Evolutionary conservation across 495 filamentous ascomycete genomes (phyloP), one percentile per base, ranked within the genome.

Genomic region (Emericellopsis terricola): DNA sequence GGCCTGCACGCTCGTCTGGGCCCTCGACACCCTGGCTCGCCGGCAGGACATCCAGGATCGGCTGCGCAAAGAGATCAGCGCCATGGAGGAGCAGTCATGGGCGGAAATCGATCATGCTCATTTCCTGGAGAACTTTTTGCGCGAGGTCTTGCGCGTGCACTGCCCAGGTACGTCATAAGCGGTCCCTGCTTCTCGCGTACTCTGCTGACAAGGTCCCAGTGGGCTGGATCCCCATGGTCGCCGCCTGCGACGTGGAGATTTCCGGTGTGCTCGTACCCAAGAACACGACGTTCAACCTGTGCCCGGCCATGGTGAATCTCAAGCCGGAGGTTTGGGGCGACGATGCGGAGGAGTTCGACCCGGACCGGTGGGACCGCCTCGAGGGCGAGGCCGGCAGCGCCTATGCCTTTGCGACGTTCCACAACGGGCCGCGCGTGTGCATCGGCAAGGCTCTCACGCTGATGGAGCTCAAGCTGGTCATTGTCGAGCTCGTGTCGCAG

Each of bases 111-210:
- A 50, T 11, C 23, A 18, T 11, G 33, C 62, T 11, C 46, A 44
- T 3, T 60, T 55, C 30, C 47, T 64, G 0, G 40, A 54, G 33
- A 55, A 56, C 14, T 50, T 62, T 34, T 34, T 51, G 2, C 43
- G 38, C 15, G 60, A 66, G 29, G 45, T 53, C 1, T 44, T 63
- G 2, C 52, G 62, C 3, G 21, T 56, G n/a, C 50, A 47, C 29
- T 45, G 52, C 10, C 52, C 59, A 11, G 38, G 47, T 47, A 41
- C 19, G 44, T 39, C n/a, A n/a, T 23, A 8, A n/a, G n/a, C n/a
- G n/a, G n/a, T n/a, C 32, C 33, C 17, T 15, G 8, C n/a, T n/a
- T 14, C 11, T 28, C 20, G 20, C 13, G 10, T 23, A 3, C 19
- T 13, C 17, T 18, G 11, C 10, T 18, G 1, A 14, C 15, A 2